Conservation (phyloP, 805 yeast genomes). For the Kurtzmaniella fragi region DNA sequence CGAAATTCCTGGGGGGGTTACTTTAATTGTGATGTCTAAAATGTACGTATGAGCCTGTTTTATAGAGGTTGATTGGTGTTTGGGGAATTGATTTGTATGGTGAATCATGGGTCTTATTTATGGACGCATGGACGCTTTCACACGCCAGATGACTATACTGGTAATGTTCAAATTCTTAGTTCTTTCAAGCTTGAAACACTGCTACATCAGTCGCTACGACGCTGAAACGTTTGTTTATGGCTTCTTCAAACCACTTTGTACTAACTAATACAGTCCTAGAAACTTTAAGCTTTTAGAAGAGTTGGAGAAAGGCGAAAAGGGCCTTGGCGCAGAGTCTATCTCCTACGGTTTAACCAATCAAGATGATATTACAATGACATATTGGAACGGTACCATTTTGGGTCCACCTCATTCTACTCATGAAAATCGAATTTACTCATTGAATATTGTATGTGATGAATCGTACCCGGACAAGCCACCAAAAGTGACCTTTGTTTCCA, state of each 20-base stretch:
- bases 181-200: too few species aligned
- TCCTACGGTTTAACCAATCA: slow-evolving; percentile 89
- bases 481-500: slow-evolving; percentile 68
- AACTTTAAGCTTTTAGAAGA: slow-evolving; percentile 93
- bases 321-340: slow-evolving; percentile 93
- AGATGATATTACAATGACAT: slow-evolving; percentile 88
- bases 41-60: too few species aligned
- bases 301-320: slow-evolving; percentile 96
- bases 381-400: slow-evolving; percentile 96
- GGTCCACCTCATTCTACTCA: slow-evolving; percentile 93
- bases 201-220: too few species aligned
- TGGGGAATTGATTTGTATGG: too few species aligned
- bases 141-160: too few species aligned
- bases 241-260: slow-evolving; percentile 1
- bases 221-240: too few species aligned
- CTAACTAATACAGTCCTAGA: slow-evolving; percentile 59
- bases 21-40: too few species aligned
- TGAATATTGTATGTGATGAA: slow-evolving; percentile 76
- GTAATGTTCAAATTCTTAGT: too few species aligned
- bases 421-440: slow-evolving; percentile 88
- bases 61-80: too few species aligned
- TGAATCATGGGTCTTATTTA: too few species aligned
- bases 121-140: too few species aligned
- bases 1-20: too few species aligned
- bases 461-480: slow-evolving; percentile 91